Base-by-base conservation (phyloP, 163 green algal genomes). In the Chlamydomonas reinhardtii region DNA sequence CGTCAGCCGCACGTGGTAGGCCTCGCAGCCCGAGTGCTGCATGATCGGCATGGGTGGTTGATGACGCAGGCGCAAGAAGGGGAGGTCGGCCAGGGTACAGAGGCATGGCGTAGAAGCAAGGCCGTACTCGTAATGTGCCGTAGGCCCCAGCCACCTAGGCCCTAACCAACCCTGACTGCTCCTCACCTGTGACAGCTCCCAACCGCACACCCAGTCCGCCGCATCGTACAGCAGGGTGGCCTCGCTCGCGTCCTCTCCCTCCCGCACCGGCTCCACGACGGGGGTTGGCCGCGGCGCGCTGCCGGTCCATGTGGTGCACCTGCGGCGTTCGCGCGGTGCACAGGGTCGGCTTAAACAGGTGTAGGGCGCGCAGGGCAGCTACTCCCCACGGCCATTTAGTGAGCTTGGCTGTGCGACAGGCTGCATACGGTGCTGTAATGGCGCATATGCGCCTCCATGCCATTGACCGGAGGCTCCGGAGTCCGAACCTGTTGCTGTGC, bases 401-500 rank as follows among this genome's bases (percentile, higher is more conserved):
- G n/a, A n/a, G n/a, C n/a, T n/a, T n/a, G n/a, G n/a, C n/a, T n/a
- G n/a, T n/a, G n/a, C n/a, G n/a, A n/a, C n/a, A n/a, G n/a, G n/a
- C n/a, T n/a, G n/a, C n/a, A n/a, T n/a, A n/a, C n/a, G n/a, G n/a
- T n/a, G n/a, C n/a, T n/a, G n/a, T n/a, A n/a, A n/a, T n/a, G 43
- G 43, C 43, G 43, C 43, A 54, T 54, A 11, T 54, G 43, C 8
- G 59, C 3, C 20, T 65, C 11, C 22, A 27, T 65, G 59, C 22
- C 3, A n/a, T 25, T 65, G 59, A n/a, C n/a, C n/a, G n/a, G n/a
- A n/a, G n/a, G n/a, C n/a, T n/a, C n/a, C n/a, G n/a, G 24, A 15
- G 8, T 22, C 1, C 61, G 14, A 48, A 94, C 87, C 91, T 86
- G 90, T 97, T 96, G 76, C 86, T 74, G 73, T 88, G 92, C 1